Conservation (phyloP, 495 filamentous ascomycete genomes). For the Talaromyces trachyspermus region DNA sequence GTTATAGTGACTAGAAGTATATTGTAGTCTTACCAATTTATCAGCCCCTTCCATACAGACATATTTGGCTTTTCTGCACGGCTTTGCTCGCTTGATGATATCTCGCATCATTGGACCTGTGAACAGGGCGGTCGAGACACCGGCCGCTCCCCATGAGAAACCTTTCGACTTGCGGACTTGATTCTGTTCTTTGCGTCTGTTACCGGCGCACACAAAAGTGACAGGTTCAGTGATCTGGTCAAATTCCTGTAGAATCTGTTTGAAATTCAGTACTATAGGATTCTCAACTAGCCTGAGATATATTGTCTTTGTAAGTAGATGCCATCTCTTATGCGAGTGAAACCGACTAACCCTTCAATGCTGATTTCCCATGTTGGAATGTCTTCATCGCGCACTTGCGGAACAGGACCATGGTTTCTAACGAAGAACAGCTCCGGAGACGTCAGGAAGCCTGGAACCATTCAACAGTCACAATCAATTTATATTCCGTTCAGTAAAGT, state of each 20-base stretch:
- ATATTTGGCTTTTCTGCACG: slow-evolving; percentile 66
- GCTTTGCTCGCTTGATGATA: slow-evolving; percentile 60
- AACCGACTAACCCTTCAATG: slow-evolving; percentile 62
- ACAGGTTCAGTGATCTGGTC: slow-evolving; percentile 82
- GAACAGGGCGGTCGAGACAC: slow-evolving; percentile 82
- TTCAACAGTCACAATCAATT: not conserved
- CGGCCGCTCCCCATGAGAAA: slow-evolving; percentile 92
- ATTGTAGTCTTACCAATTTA: slow-evolving; percentile 47
- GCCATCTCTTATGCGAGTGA: too few relatives aligned
- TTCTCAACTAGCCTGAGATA: slow-evolving; percentile 58
- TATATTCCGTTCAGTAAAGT: too few relatives aligned
- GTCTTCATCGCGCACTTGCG: slow-evolving; percentile 62
- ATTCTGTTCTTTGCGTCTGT: slow-evolving; percentile 92
- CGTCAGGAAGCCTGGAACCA: slow-evolving; percentile 65
- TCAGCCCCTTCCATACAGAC: slow-evolving; percentile 94
- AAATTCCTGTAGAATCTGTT: slow-evolving; percentile 67
- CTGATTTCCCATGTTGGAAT: slow-evolving; percentile 78
- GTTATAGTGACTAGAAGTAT: not conserved
- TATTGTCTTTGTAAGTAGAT: slow-evolving; percentile 11
- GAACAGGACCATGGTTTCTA: slow-evolving; percentile 89
- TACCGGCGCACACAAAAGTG: slow-evolving; percentile 91
- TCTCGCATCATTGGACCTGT: slow-evolving; percentile 77
- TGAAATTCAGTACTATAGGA: slow-evolving; percentile 64
- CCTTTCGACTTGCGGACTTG: slow-evolving; percentile 86
- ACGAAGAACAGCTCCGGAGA: slow-evolving; percentile 92